Conservation (phyloP, 2,329 filamentous ascomycete species). For the Boeremia exigua region DNA sequence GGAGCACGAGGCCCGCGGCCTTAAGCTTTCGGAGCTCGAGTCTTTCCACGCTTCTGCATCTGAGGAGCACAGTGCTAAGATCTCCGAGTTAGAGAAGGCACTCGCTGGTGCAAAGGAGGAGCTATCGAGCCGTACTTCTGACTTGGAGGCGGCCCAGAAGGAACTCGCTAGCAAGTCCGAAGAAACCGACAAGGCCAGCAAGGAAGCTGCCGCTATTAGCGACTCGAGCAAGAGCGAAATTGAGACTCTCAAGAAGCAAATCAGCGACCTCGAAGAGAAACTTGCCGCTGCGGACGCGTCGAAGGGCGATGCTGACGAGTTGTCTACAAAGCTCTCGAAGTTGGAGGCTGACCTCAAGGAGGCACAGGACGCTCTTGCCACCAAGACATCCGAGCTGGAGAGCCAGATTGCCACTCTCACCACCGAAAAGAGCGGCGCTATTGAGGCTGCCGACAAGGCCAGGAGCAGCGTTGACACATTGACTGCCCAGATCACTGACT, state of each 20-base stretch:
- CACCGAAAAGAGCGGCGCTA: constrained; percentile 30
- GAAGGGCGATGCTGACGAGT: constrained; percentile 36
- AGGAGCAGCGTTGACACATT: constrained; percentile 31
- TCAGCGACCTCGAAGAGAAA: constrained; percentile 31
- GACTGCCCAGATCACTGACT: constrained; percentile 27
- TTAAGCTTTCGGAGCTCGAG: constrained; percentile 26
- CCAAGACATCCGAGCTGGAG: constrained; percentile 34
- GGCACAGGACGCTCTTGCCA: constrained; percentile 29
- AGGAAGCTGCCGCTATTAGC: constrained; percentile 25
- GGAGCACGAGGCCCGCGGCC: constrained; percentile 26
- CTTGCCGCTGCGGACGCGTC: constrained; percentile 31
- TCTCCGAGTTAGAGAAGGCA: constrained; percentile 25
- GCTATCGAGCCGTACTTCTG: constrained; percentile 32
- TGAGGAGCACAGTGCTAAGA: constrained; percentile 28
- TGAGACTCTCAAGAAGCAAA: constrained; percentile 32
- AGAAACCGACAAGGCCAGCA: constrained; percentile 24
- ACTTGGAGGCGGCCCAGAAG: constrained; percentile 32
- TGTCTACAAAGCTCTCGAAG: constrained; percentile 34
- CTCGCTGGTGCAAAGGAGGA: constrained; percentile 25
- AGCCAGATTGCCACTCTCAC: constrained; percentile 24
- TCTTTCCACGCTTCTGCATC: constrained; percentile 21
- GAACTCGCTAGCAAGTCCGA: constrained; percentile 19
- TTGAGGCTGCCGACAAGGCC: constrained; percentile 33
- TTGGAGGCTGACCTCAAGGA: constrained; percentile 37
- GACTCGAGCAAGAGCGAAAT: constrained; percentile 33